These are phyloP conservation scores for Areca catechu DNA, from an alignment of 176 grass and related monocot species.

Conservation along the genomic window DNA sequence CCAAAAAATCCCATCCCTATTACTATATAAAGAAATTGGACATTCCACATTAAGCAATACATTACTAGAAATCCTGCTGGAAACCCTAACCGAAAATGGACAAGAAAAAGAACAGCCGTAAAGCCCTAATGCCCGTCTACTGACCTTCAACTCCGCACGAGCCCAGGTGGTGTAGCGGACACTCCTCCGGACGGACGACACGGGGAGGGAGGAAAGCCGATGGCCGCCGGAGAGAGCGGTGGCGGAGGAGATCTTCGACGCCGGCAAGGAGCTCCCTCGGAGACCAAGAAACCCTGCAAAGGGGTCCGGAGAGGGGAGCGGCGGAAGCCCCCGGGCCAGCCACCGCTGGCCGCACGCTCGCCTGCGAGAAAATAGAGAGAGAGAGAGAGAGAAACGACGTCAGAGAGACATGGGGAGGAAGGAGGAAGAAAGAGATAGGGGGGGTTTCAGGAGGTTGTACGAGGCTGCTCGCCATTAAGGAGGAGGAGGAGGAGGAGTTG, in stretches of 20 bases:
- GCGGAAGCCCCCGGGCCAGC: conserved; percentile 4
- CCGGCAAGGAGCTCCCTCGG: neutral
- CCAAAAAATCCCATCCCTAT: too few relatives aligned
- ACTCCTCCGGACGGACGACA: conserved; percentile 1
- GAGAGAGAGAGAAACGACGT: neutral
- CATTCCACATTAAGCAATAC: neutral
- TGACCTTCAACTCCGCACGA: conserved; percentile 46
- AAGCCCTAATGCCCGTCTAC: neutral
- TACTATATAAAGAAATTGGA: too few relatives aligned
- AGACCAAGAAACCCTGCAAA: conserved; percentile 17
- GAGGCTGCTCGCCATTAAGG: conserved; percentile 12
- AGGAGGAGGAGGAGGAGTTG: neutral
- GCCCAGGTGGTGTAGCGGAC: conserved; percentile 46
- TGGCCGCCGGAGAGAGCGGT: conserved; percentile 15
- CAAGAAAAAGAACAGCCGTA: neutral
- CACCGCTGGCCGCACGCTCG: conserved; percentile 25
- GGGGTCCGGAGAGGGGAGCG: conserved; percentile 9
- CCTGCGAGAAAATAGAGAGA: conserved; percentile 44
- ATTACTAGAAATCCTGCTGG: neutral
- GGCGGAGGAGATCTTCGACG: conserved; percentile 6
- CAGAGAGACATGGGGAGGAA: neutral
- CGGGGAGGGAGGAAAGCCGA: neutral
- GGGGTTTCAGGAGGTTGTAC: neutral
- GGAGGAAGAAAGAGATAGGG: neutral
- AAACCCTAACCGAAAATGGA: neutral